Evolutionary conservation across 176 grass and related monocot genomes (phyloP).

Genomic region (Pontederia crassipes): DNA sequence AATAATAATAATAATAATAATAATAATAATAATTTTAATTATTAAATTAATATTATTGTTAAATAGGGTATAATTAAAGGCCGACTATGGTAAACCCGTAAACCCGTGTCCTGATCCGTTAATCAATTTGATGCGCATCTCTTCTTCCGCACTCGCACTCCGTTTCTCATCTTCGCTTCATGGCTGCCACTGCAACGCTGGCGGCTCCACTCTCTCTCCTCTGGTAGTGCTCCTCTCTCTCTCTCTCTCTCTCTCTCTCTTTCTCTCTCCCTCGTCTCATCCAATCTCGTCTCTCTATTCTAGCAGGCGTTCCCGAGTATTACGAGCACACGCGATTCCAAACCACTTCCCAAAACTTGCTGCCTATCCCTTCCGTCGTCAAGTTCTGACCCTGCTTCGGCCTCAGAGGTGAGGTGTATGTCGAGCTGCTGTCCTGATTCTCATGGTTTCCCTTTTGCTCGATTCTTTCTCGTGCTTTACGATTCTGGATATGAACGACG

Average conservation of each 20-base stretch:
- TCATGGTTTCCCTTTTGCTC: background rate
- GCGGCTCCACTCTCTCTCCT: slow-evolving; percentile 8
- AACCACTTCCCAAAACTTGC: slow-evolving; percentile 11
- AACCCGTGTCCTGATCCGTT: too few species aligned
- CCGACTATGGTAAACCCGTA: too few species aligned
- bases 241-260: slow-evolving; percentile 3
- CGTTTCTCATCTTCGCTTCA: background rate
- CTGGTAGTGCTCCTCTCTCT: background rate
- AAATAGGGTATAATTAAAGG: too few species aligned
- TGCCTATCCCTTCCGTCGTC: background rate
- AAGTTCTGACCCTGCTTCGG: background rate
- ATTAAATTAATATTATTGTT: too few species aligned
- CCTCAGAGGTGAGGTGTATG: slow-evolving; percentile 11
- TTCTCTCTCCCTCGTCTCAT: background rate
- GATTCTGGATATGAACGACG: too few species aligned
- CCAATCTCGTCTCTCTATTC: slow-evolving; percentile 1
- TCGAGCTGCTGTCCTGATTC: background rate
- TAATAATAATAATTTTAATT: too few species aligned
- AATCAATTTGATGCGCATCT: too few species aligned
- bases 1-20: too few species aligned
- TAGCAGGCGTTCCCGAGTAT: slow-evolving; percentile 17
- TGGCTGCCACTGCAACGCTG: slow-evolving; percentile 12
- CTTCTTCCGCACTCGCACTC: too few species aligned
- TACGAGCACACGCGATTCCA: slow-evolving; percentile 13
- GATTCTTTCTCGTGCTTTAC: background rate